Conservation (phyloP, 179 eudicot genomes). For the Silene noctiflora region DNA sequence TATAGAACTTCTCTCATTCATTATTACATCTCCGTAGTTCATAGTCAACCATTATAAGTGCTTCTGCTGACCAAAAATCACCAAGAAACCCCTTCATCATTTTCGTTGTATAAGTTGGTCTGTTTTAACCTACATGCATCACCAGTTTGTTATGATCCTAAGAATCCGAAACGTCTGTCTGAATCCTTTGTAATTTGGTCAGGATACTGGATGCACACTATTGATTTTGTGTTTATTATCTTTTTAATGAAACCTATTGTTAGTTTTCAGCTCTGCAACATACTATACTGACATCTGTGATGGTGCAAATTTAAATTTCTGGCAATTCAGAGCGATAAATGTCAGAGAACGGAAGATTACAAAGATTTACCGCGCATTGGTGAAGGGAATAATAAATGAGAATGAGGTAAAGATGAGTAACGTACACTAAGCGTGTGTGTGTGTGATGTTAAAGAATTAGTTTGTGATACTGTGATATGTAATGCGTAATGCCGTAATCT, state of each 20-base stretch:
- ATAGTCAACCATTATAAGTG: neutral
- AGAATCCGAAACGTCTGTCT: neutral
- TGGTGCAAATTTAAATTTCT: neutral
- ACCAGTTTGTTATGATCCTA: neutral
- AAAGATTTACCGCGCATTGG: slow-evolving; percentile 79
- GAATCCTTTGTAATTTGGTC: neutral
- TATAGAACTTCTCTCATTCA: neutral
- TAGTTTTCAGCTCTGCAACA: neutral
- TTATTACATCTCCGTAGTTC: neutral
- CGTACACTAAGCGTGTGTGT: neutral
- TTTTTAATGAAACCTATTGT: neutral
- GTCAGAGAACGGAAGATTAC: slow-evolving; percentile 48
- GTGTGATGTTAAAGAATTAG: neutral
- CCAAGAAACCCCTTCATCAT: neutral
- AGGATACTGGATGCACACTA: neutral
- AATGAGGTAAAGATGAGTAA: slow-evolving; percentile 59
- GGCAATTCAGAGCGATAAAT: slow-evolving; percentile 35
- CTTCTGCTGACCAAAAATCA: neutral
- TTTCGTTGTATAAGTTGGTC: neutral
- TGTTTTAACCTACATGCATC: neutral
- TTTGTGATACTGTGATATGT: neutral
- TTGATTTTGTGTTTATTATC: neutral
- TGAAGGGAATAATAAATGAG: slow-evolving; percentile 52
- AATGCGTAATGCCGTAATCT: too few species aligned
- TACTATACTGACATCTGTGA: neutral